Evolutionary conservation across 2,329 filamentous ascomycete species (phyloP).

Genomic region (Stachybotrys echinatus): DNA sequence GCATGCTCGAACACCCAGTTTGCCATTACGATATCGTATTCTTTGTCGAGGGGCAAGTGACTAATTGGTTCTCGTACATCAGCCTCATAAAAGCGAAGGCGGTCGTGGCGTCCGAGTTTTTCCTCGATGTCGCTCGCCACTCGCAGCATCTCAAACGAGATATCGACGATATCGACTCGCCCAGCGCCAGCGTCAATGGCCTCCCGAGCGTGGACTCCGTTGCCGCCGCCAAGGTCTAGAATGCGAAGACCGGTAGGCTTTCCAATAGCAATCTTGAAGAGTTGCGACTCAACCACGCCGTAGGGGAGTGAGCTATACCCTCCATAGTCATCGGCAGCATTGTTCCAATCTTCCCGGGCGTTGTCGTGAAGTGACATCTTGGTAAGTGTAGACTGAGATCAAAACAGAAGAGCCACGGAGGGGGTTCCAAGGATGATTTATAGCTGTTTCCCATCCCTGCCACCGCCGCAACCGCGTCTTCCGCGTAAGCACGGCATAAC

Average conservation of each 20-base stretch:
- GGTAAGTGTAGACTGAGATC: not conserved
- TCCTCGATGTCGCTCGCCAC: not conserved
- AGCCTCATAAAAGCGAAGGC: constrained; percentile 1
- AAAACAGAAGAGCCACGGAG: not conserved
- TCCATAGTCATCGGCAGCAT: not conserved
- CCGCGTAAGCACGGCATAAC: not conserved
- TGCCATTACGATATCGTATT: constrained; percentile 26
- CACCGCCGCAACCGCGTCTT: not conserved
- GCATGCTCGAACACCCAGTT: constrained; percentile 26
- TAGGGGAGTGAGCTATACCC: not conserved
- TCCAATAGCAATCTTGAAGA: constrained; percentile 3
- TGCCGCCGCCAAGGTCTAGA: constrained; percentile 5
- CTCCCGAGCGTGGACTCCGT: constrained; percentile 2
- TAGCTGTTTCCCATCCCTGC: not conserved
- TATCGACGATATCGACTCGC: constrained; percentile 5
- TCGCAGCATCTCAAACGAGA: constrained; percentile 1
- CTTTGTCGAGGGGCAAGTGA: not conserved
- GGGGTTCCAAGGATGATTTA: not conserved
- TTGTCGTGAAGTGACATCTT: not conserved
- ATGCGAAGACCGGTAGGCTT: not conserved
- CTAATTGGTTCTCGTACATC: not conserved
- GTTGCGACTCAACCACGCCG: constrained; percentile 2
- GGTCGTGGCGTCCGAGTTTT: not conserved
- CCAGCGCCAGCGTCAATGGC: constrained; percentile 3
- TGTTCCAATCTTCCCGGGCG: not conserved